These are phyloP conservation scores for Alternaria rosae DNA, from an alignment of 2,329 filamentous ascomycete genomes.

Conservation along the genomic window DNA sequence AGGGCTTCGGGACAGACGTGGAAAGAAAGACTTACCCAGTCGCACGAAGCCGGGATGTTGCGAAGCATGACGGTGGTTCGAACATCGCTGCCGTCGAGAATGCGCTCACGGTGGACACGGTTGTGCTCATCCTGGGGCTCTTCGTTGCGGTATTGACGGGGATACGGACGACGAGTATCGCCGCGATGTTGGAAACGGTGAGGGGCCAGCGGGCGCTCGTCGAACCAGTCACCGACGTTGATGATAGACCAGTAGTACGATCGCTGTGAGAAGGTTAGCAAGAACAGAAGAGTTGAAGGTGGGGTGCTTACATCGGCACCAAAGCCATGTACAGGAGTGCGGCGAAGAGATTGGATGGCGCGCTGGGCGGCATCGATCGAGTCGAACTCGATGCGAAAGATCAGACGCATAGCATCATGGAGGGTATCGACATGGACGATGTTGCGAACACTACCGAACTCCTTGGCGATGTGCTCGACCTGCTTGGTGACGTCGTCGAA, in stretches of 20 bases:
- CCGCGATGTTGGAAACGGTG: slow-evolving; percentile 29
- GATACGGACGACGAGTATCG: slow-evolving; percentile 13
- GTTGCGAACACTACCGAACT: slow-evolving; percentile 29
- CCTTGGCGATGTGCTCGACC: slow-evolving; percentile 20
- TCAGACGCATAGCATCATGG: slow-evolving; percentile 21
- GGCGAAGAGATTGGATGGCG: slow-evolving; percentile 27
- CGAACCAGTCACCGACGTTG: slow-evolving; percentile 26
- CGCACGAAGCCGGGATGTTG: slow-evolving; percentile 94
- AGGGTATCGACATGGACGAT: slow-evolving; percentile 29
- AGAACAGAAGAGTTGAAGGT: not conserved
- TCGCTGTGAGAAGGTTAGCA: slow-evolving; percentile 31
- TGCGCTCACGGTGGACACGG: slow-evolving; percentile 47
- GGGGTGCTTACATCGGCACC: slow-evolving; percentile 22
- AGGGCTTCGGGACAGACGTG: not conserved
- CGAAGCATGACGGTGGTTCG: slow-evolving; percentile 81
- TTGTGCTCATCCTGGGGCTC: slow-evolving; percentile 47
- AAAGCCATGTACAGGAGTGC: slow-evolving; percentile 19
- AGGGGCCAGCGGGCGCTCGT: slow-evolving; percentile 26
- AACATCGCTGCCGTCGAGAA: slow-evolving; percentile 56
- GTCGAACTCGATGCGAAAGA: slow-evolving; percentile 44
- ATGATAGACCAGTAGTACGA: slow-evolving; percentile 29
- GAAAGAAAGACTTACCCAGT: slow-evolving; percentile 51
- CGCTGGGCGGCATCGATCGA: slow-evolving; percentile 39
- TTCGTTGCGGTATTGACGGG: slow-evolving; percentile 2
- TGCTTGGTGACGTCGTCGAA: slow-evolving; percentile 19